phyloP scores from a whole-genome alignment of 2,329 filamentous ascomycete genomes.

The Dothistroma septosporum region DNA sequence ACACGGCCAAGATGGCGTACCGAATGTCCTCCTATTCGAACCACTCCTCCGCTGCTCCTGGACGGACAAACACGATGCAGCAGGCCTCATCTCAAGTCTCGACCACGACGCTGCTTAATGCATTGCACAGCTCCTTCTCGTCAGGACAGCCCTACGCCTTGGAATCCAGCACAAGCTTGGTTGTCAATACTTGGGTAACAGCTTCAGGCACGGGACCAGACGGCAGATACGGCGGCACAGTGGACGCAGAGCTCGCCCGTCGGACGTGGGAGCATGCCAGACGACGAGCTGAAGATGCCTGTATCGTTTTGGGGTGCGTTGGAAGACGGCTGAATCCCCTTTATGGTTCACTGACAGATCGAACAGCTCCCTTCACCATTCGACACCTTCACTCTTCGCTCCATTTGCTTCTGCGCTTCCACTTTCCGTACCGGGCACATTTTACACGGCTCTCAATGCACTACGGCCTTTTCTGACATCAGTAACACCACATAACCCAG shows the following conservation, averaged over 20 bases:
- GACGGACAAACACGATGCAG: conserved; percentile 48
- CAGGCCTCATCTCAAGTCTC: conserved; percentile 72
- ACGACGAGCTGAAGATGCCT: conserved; percentile 89
- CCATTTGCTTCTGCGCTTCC: conserved; percentile 81
- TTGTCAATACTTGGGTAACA: conserved; percentile 93
- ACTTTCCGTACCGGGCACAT: conserved; percentile 67
- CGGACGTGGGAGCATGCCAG: conserved; percentile 96
- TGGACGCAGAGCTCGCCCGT: conserved; percentile 72
- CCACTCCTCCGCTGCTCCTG: conserved; percentile 52
- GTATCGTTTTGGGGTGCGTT: conserved; percentile 77
- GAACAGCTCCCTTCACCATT: conserved; percentile 76
- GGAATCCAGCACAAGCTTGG: conserved; percentile 84
- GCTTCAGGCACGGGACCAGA: conserved; percentile 66
- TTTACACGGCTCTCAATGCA: conserved; percentile 75
- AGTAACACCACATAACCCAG: conserved; percentile 86
- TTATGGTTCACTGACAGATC: conserved; percentile 7
- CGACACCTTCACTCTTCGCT: conserved; percentile 75
- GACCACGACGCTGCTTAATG: conserved; percentile 87
- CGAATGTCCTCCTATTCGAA: conserved; percentile 60
- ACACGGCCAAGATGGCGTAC: conserved; percentile 51
- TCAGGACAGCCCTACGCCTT: conserved; percentile 77
- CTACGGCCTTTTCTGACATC: conserved; percentile 82
- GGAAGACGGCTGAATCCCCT: neutral
- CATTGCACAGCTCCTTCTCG: conserved; percentile 83
- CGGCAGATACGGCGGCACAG: conserved; percentile 67